Evolutionary conservation across 192 early-diverging fungal species (phyloP).

Genomic region (Martensiomyces pterosporus): DNA sequence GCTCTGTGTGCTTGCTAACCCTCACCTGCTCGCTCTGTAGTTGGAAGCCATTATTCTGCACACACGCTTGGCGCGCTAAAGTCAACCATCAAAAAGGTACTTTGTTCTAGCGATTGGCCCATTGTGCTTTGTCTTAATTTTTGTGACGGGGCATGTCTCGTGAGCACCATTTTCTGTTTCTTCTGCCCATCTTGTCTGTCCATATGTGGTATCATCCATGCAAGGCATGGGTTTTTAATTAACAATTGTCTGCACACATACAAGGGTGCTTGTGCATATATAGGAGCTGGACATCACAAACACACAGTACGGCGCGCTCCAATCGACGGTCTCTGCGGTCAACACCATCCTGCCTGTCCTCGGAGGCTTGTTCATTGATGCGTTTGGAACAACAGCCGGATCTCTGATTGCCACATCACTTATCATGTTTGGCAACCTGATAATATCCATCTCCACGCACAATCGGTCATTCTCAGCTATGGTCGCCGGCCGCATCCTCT

Average conservation of each 20-base stretch:
- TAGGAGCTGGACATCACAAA: slow-evolving; percentile 61
- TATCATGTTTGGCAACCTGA: slow-evolving; percentile 54
- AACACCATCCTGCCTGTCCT: slow-evolving; percentile 57
- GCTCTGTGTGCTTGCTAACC: slow-evolving; percentile 54
- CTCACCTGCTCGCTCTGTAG: slow-evolving; percentile 35
- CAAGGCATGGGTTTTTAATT: too few relatives aligned
- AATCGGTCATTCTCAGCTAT: slow-evolving; percentile 46
- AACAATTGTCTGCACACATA: not conserved
- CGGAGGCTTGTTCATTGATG: slow-evolving; percentile 58
- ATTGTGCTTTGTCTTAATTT: too few relatives aligned
- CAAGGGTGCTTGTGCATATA: too few relatives aligned
- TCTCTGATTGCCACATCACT: slow-evolving; percentile 53
- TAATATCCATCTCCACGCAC: slow-evolving; percentile 52
- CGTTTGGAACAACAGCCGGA: slow-evolving; percentile 58
- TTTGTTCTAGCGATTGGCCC: too few relatives aligned
- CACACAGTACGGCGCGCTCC: slow-evolving; percentile 61
- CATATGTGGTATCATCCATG: too few relatives aligned
- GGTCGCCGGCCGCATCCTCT: slow-evolving; percentile 55
- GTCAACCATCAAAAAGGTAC: slow-evolving; percentile 71
- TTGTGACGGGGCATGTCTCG: not conserved
- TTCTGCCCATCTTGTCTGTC: too few relatives aligned
- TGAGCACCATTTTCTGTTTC: too few relatives aligned
- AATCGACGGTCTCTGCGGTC: slow-evolving; percentile 59
- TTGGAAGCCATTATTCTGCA: slow-evolving; percentile 71
- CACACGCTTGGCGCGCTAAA: slow-evolving; percentile 74